Base-by-base conservation (phyloP, 1,284 basidiomycete species). In the Cryptococcus jaspeensis region DNA sequence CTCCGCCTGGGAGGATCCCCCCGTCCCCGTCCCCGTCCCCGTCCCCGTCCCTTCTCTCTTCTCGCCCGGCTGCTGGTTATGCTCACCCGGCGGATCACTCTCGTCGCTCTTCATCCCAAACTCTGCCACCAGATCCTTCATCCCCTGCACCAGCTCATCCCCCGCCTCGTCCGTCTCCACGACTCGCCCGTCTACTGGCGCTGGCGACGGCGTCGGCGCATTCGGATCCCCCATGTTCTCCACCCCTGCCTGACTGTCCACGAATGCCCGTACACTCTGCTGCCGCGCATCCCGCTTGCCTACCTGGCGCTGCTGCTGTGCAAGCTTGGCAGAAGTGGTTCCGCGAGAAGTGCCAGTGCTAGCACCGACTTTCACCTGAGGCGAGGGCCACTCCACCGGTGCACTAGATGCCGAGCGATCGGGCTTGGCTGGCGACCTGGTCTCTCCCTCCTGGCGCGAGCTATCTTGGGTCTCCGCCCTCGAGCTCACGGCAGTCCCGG, bases 191-290 rank as follows among this genome's bases (percentile, higher is more conserved):
- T 4, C 12, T 25, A 45, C 25, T 1, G 59, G 59, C 25, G 55
- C 55, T 2, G 67, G 60, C 3, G 66, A 60, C 2, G 70, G 70
- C 3, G 70, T 69, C 0, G 71, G 71, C 0, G 64, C 69, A 51
- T 75, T 75, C 8, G 73, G 72, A 50, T 75, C 73, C 6, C 57
- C 50, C 39, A 71, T 42, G 38, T 71, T 72, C 22, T 58, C 56
- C 0, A 69, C 73, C 13, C 65, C 54, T 0, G 73, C 67, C 59
- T 75, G 73, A 16, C 61, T 52, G 9, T 64, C 60, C n/a, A 76
- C 63, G 43, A 74, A 76, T 40, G 66, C 56, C 32, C 62, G 66
- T 5, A 76, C 72, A 16, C 65, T 54, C 25, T 64, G 61, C 6
- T 61, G 62, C 4, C 63, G 59, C 22, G 55, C 53, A 9, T 36